Base-by-base conservation (phyloP, 495 filamentous ascomycete genomes). In the Parachaetomium inaequale region DNA sequence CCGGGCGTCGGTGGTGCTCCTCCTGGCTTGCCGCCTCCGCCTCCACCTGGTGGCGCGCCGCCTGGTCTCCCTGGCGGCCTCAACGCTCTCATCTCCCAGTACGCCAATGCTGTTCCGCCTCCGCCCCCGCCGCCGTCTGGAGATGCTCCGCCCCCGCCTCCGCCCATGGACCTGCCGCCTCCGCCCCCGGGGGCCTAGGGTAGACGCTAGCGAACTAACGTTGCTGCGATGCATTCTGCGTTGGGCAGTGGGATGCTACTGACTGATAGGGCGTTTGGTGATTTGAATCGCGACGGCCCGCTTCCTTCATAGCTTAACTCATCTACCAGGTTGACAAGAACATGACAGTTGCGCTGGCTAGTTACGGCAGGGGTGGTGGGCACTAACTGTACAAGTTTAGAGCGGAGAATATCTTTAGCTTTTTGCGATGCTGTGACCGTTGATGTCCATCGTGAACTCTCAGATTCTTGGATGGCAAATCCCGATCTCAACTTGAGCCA, bases 151-250 rank as follows among this genome's bases (percentile, higher is more conserved):
- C 89, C 89, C 47, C 89, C 90, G 1, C 89, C 87, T 52, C 87
- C 88, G 58, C 89, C 89, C 5, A 86, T 84, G 71, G 89, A 93
- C 63, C 82, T 87, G 69, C 88, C 88, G 38, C 89, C 89, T 23
- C 89, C 89, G 17, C 88, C 89, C 15, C 88, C 84, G 10, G 81
- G 81, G 59, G 76, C 76, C 58, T 85, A 80, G 52, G 52, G 19
- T n/a, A 43, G 23, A 53, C 26, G 21, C 14, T 19, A 26, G 40
- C 17, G 40, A 10, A 64, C 43, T 54, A 62, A 68, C 47, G 28
- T 23, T 14, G 45, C 40, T 57, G 40, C 38, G 47, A 11, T 47
- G 42, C 28, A 25, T 14, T 36, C 6, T 38, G 43, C 40, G 7
- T 55, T 45, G 58, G 40, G 43, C 47, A 55, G 51, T 53, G 51